Evolutionary conservation across 176 grass and related monocot species (phyloP), one percentile per base, ranked within the genome.

Genomic region (Typha latifolia): DNA sequence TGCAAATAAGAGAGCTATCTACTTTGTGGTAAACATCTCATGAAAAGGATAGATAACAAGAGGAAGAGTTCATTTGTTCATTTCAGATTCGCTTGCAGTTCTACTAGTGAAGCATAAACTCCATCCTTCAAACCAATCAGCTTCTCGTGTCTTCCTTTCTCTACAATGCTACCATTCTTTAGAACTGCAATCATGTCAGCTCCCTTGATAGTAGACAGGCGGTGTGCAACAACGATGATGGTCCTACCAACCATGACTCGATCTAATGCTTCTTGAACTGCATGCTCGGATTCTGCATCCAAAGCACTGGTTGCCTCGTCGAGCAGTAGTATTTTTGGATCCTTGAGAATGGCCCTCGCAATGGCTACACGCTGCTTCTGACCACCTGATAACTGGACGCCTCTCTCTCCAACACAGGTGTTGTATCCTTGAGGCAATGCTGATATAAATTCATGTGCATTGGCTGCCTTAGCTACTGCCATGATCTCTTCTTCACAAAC

Each of bases 341-440:
- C 78, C 74, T 84, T 90, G 2, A 95, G 14, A 48, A 87, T 48
- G 12, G 90, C 90, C n/a, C 90, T 78, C 5, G 90, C 83, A 14
- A 95, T 90, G 51, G 90, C 86, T 0, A 95, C 78, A 5, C 81
- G 86, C 72, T 95, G 86, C 78, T 95, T 95, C 68, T 95, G 90
- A 49, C 90, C 83, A 0, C 86, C 90, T 12, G 87, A 90, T 47
- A 96, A 22, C 49, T 96, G 91, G 43, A 87, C 78, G 9, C 91
- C 87, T 78, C 87, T 76, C 55, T 90, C 87, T 0, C 91, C 91
- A 0, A 90, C 91, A 5, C 78, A 4, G 7, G 91, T 96, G 16
- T 81, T 32, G 49, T 90, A 96, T 6, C 87, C 82, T 0, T 90
- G 71, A 50, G 87, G 87, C 72, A 96, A 56, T 2, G 48, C 81